A percentile compares a stretch with the other conserved stretches of the same genome.
Evolutionary conservation across 2,329 filamentous ascomycete species (phyloP).

Genomic region (Trichophyton simii): DNA sequence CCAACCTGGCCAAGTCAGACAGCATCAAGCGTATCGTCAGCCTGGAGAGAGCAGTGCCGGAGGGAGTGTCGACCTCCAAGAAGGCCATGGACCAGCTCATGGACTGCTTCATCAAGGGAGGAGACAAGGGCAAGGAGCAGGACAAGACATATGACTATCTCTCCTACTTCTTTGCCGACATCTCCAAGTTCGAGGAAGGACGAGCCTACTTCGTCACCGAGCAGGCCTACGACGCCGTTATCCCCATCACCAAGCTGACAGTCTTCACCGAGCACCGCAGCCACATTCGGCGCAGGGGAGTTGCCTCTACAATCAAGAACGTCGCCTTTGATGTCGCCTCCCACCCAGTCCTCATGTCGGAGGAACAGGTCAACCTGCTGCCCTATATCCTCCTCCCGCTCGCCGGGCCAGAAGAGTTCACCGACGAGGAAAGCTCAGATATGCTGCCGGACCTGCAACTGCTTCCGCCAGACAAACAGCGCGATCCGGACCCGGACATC

Average conservation of each 20-base stretch:
- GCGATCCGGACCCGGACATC: constrained; percentile 64
- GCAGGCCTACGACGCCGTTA: constrained; percentile 65
- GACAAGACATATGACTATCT: constrained; percentile 67
- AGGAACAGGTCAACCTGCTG: constrained; percentile 64
- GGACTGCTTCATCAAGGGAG: constrained; percentile 87
- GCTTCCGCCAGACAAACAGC: constrained; percentile 74
- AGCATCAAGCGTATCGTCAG: constrained; percentile 55
- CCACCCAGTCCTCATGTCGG: constrained; percentile 58
- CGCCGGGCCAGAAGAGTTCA: constrained; percentile 76
- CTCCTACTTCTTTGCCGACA: constrained; percentile 83
- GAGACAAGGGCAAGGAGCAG: constrained; percentile 44
- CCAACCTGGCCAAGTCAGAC: constrained; percentile 78
- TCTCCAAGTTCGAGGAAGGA: constrained; percentile 67
- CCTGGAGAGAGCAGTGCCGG: constrained; percentile 55
- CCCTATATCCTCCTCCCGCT: constrained; percentile 83
- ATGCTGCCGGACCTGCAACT: constrained; percentile 89
- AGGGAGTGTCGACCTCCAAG: constrained; percentile 58
- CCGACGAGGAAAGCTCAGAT: constrained; percentile 68
- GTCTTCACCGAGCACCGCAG: constrained; percentile 90
- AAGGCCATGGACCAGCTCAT: constrained; percentile 78
- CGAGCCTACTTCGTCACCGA: constrained; percentile 60
- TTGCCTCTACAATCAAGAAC: constrained; percentile 94
- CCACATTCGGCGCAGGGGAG: constrained; percentile 73
- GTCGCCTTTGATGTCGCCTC: constrained; percentile 67
- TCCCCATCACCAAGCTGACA: constrained; percentile 83